phyloP scores from a whole-genome alignment of 2,329 filamentous ascomycete genomes.

The Dactylellina cionopaga region DNA sequence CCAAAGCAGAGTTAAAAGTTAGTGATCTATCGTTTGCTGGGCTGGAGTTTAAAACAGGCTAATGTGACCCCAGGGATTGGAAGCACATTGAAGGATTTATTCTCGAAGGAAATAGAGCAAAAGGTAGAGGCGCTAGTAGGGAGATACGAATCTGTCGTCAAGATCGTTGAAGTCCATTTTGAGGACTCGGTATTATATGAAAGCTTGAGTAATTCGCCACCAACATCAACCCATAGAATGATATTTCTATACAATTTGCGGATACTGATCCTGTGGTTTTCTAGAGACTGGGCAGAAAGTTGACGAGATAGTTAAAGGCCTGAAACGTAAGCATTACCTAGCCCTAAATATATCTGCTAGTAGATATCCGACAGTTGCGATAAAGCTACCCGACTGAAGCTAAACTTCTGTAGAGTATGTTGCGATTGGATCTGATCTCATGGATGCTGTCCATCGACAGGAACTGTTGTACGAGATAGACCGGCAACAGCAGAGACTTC shows the following conservation, averaged over 20 bases:
- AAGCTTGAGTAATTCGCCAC: constrained; percentile 11
- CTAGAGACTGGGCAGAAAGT: constrained; percentile 29
- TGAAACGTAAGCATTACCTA: constrained; percentile 17
- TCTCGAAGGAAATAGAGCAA: constrained; percentile 26
- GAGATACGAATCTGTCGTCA: constrained; percentile 30
- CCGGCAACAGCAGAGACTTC: not conserved
- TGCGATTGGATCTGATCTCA: not conserved
- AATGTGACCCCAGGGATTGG: constrained; percentile 18
- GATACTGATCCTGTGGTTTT: not conserved
- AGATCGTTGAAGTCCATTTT: constrained; percentile 21
- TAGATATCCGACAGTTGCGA: not conserved
- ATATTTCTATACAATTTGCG: too few species aligned
- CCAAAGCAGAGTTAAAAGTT: constrained; percentile 28
- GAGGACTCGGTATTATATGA: constrained; percentile 29
- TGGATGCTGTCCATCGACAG: constrained; percentile 22
- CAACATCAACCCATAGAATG: too few species aligned
- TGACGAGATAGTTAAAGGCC: constrained; percentile 14
- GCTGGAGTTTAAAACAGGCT: not conserved
- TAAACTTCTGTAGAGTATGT: constrained; percentile 3
- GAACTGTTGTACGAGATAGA: constrained; percentile 19
- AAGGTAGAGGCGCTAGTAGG: constrained; percentile 23
- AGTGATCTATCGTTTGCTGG: not conserved
- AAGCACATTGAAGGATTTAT: constrained; percentile 33
- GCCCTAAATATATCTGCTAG: too few species aligned
- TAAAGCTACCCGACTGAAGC: not conserved